A percentile compares a stretch with the other conserved stretches of the same genome.
Conservation (phyloP, 768 basidiomycete genomes). For the Lactifluus pinguis region DNA sequence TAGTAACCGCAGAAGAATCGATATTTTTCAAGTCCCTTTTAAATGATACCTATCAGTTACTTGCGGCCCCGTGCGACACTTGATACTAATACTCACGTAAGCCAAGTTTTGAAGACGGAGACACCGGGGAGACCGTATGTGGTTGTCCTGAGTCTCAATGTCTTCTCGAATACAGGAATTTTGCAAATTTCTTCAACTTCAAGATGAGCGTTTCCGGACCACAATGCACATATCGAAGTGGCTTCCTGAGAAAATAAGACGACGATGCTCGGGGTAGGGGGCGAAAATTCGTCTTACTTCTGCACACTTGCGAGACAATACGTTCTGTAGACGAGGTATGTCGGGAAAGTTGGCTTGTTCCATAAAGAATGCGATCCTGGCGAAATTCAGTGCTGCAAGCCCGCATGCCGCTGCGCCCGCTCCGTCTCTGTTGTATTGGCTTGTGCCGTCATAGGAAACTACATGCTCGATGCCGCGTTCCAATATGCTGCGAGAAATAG, state of each 20-base stretch:
- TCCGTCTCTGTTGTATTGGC: slow-evolving; percentile 40
- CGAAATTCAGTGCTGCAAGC: slow-evolving; percentile 58
- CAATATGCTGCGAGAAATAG: background rate
- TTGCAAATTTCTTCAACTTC: slow-evolving; percentile 45
- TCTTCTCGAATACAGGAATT: slow-evolving; percentile 40
- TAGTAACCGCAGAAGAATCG: slow-evolving; percentile 30
- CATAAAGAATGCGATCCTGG: slow-evolving; percentile 37
- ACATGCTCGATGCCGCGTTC: slow-evolving; percentile 27
- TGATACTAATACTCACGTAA: slow-evolving; percentile 22
- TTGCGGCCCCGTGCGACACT: background rate
- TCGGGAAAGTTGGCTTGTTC: slow-evolving; percentile 27
- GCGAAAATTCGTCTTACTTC: slow-evolving; percentile 28
- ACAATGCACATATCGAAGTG: slow-evolving; percentile 45
- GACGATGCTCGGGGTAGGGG: background rate
- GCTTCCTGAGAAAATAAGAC: slow-evolving; percentile 35
- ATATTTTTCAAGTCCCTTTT: slow-evolving; percentile 22
- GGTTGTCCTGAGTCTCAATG: slow-evolving; percentile 29
- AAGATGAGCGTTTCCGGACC: slow-evolving; percentile 45
- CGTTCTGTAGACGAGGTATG: slow-evolving; percentile 26
- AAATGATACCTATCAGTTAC: background rate
- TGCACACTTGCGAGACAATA: slow-evolving; percentile 28
- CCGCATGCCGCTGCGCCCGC: slow-evolving; percentile 50
- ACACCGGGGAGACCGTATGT: slow-evolving; percentile 32
- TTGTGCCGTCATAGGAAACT: slow-evolving; percentile 40
- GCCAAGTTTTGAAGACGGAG: slow-evolving; percentile 30